Evolutionary conservation across 2,329 filamentous ascomycete genomes (phyloP).

Genomic region (Neofusicoccum ribis): DNA sequence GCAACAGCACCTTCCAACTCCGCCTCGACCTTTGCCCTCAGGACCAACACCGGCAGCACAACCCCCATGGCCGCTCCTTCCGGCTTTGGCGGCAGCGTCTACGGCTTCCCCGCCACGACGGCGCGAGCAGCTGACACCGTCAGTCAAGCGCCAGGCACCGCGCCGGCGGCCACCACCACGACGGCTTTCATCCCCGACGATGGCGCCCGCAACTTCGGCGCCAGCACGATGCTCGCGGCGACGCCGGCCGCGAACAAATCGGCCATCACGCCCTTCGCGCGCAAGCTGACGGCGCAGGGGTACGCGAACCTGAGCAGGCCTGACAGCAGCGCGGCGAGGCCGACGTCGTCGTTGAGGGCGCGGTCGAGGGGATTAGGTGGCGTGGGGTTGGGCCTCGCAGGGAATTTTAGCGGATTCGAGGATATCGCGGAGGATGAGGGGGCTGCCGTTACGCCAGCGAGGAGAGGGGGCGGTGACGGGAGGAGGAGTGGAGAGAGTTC

Average conservation of each 20-base stretch:
- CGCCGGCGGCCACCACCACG: not conserved
- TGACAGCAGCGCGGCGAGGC: not conserved
- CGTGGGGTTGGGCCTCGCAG: not conserved
- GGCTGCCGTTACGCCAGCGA: not conserved
- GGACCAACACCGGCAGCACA: conserved; percentile 8
- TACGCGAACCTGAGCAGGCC: conserved; percentile 2
- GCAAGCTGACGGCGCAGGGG: conserved; percentile 38
- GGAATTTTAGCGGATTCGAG: conserved; percentile 20
- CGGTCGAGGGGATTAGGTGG: not conserved
- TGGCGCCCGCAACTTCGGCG: not conserved
- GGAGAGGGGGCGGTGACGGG: not conserved
- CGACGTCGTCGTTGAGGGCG: too few species aligned
- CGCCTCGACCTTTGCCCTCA: conserved; percentile 1
- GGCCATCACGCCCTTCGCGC: conserved; percentile 41
- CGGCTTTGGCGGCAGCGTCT: not conserved
- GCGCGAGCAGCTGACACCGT: not conserved
- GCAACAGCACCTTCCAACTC: conserved; percentile 26
- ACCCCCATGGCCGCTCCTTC: conserved; percentile 5
- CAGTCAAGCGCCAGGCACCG: not conserved
- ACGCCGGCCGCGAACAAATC: conserved; percentile 27
- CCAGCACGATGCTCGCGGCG: not conserved
- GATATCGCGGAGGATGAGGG: conserved; percentile 19
- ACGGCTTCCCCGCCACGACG: not conserved
- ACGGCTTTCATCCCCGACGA: not conserved
- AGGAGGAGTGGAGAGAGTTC: not conserved